A percentile compares a stretch with the other conserved stretches of the same genome.
Evolutionary conservation across 176 grass and related monocot species (phyloP).

Genomic region (Aegilops bicornis): DNA sequence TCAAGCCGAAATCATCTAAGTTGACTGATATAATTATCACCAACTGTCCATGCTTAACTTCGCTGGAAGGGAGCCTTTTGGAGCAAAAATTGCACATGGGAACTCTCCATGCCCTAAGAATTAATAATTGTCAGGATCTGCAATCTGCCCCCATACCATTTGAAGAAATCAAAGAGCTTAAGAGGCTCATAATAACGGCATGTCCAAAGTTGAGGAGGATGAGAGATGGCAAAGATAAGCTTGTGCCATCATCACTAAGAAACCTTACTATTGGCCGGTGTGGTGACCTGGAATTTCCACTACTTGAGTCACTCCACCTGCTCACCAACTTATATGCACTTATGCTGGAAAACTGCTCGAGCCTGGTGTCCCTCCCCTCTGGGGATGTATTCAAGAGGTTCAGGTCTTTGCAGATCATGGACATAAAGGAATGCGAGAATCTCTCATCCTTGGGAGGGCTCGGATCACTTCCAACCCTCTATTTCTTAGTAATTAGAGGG

Average conservation of each 20-base stretch:
- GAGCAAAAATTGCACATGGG: not conserved
- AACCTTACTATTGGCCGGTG: too few species aligned
- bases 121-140: not conserved
- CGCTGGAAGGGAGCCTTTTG: not conserved
- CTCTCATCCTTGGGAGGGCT: not conserved
- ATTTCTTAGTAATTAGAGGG: fast-evolving
- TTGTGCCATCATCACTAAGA: too few species aligned
- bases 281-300: not conserved
- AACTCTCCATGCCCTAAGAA: fast-evolving
- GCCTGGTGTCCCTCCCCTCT: not conserved
- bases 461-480: not conserved
- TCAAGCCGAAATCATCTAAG: not conserved
- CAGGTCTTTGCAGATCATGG: fast-evolving
- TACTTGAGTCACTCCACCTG: not conserved
- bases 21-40: not conserved
- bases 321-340: not conserved
- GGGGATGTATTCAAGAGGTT: not conserved
- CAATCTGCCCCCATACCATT: not conserved
- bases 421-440: fast-evolving
- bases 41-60: not conserved
- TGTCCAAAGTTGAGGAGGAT: too few species aligned
- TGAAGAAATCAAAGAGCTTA: not conserved
- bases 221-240: too few species aligned
- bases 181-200: too few species aligned
- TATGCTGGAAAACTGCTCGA: not conserved